phyloP scores from a whole-genome alignment of 441 rosid genomes.

The Erysimum pusillum region DNA sequence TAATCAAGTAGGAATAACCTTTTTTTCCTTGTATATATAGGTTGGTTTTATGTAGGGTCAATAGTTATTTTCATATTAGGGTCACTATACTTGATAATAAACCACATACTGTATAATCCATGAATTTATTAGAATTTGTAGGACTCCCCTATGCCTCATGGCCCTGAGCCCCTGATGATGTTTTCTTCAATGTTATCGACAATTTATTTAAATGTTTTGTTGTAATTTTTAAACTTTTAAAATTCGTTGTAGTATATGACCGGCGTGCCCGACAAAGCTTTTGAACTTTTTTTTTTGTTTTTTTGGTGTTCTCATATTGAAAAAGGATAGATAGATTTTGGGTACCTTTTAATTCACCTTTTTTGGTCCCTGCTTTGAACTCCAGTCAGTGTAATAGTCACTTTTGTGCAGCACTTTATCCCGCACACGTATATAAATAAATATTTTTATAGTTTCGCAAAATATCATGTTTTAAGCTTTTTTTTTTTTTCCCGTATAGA shows the following conservation, averaged over 20 bases:
- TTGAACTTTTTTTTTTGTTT: background rate
- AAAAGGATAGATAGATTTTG: constrained; percentile 23
- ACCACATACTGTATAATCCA: too few species aligned
- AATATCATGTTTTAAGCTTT: background rate
- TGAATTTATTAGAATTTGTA: too few species aligned
- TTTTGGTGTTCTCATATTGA: background rate
- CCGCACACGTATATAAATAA: background rate
- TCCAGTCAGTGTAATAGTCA: constrained; percentile 24
- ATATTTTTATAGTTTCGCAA: constrained; percentile 1
- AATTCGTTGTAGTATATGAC: constrained; percentile 1
- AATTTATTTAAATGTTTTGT: background rate
- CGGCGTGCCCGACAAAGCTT: constrained; percentile 44
- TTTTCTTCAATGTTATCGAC: background rate
- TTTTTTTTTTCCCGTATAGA: background rate
- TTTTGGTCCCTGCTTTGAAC: constrained; percentile 24
- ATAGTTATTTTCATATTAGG: too few species aligned
- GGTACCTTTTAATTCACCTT: constrained; percentile 25
- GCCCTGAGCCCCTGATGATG: too few species aligned
- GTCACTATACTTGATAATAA: too few species aligned
- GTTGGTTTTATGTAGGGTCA: too few species aligned
- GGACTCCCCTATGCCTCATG: too few species aligned
- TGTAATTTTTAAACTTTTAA: background rate
- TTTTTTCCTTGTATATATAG: too few species aligned
- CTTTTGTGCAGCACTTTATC: constrained; percentile 17
- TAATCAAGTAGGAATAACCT: too few species aligned